Evolutionary conservation across 78 protist species (phyloP).

Genomic region (Diacronema lutheri): DNA sequence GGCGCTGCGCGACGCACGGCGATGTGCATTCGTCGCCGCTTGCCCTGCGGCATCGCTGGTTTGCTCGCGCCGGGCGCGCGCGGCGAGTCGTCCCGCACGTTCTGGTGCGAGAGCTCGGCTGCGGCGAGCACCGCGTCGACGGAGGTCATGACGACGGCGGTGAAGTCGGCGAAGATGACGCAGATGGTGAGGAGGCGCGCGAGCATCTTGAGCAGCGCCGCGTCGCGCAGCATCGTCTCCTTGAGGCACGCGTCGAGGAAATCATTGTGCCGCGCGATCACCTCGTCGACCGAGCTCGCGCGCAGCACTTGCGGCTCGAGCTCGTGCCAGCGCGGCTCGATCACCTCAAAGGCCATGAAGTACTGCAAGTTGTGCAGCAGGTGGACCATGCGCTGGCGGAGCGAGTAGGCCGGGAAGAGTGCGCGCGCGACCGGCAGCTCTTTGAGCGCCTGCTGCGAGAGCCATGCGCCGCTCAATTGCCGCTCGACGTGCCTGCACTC

Average conservation of each 20-base stretch:
- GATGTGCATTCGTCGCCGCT: neutral
- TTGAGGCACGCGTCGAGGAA: constrained; percentile 68
- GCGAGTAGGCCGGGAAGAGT: neutral
- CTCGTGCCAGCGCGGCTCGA: constrained; percentile 74
- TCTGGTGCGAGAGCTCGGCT: neutral
- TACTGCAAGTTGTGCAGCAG: constrained; percentile 68
- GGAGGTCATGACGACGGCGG: neutral
- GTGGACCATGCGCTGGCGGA: constrained; percentile 76
- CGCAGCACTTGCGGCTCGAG: neutral
- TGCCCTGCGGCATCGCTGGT: neutral
- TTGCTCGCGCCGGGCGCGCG: too few relatives aligned
- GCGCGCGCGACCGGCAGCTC: neutral
- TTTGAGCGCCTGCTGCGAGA: constrained; percentile 28
- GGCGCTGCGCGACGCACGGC: neutral
- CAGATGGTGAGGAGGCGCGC: constrained; percentile 23
- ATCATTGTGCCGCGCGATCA: constrained; percentile 55
- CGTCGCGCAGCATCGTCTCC: constrained; percentile 67
- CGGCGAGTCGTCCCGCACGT: too few relatives aligned
- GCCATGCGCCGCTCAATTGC: constrained; percentile 60
- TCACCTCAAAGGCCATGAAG: constrained; percentile 73
- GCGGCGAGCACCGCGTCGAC: neutral
- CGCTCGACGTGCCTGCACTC: constrained; percentile 63
- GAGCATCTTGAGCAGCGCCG: constrained; percentile 9
- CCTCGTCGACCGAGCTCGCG: constrained; percentile 62
- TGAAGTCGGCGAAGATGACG: constrained; percentile 25